Base-by-base conservation (phyloP, 352 stramenopile species). In the Globisporangium paddicum region DNA sequence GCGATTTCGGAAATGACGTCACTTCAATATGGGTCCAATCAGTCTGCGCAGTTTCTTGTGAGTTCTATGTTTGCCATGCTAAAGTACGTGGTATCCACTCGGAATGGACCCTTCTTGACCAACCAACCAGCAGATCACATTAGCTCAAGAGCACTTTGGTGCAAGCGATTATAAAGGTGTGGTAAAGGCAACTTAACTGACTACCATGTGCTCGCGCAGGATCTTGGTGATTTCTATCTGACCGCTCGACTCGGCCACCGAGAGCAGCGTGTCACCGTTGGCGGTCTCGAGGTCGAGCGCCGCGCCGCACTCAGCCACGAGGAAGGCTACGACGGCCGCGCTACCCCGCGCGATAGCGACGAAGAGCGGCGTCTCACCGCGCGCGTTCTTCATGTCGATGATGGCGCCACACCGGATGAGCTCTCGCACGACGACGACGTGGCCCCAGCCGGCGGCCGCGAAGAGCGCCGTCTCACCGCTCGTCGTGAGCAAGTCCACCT, bases 311-410 rank as follows among this genome's bases (percentile, higher is more conserved):
- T 58, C 52, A 6, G 26, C 21, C 13, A 58, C 23, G 35, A 58
- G 25, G 38, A 41, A 58, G 4, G 14, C 8, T 18, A 47, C 52
- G 38, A 58, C 21, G 3, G 25, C 52, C 7, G 21, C 23, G 26
- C 41, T 58, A 7, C 52, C 52, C 11, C 52, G 37, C 8, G 23
- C 32, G 52, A 50, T 58, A 5, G 52, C 52, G 19, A 47, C 52
- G 28, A 58, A 58, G 26, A 58, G 52, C 16, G 52, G 52, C 1
- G 52, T 58, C 37, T 58, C 52, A 25, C 52, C 52, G 23, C 52
- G 52, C 23, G 28, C 25, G 25, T 58, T 58, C 52, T 37, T 58
- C 16, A 23, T 49, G 23, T 58, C 52, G 16, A 58, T 23, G 14
- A 26, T 28, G 3, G 52, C 52, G 11, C 52, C 52, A 14, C 16